Percentiles rank a stretch among this genome's conserved stretches.
Conservation (phyloP, 2,329 filamentous ascomycete genomes). For the Gyromitra esculenta region DNA sequence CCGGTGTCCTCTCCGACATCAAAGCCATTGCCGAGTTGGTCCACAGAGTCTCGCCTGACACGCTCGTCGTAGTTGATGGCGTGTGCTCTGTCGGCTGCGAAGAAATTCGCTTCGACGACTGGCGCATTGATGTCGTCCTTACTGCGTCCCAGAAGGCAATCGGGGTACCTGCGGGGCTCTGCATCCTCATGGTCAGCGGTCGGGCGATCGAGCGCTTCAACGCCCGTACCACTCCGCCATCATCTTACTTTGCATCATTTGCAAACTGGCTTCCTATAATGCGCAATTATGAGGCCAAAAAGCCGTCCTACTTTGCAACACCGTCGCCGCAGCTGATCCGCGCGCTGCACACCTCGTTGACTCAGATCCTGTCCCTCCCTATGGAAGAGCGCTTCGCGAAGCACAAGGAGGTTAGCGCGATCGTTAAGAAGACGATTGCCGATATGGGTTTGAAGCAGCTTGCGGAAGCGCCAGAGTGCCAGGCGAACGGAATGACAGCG, state of each 20-base stretch:
- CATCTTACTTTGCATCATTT: conserved; percentile 93
- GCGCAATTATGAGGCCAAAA: conserved; percentile 98
- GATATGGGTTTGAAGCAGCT: conserved; percentile 88
- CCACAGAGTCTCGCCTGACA: conserved; percentile 86
- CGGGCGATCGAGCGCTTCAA: conserved; percentile 84
- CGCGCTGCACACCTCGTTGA: conserved; percentile 88
- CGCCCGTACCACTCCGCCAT: conserved; percentile 79
- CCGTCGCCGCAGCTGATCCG: conserved; percentile 93
- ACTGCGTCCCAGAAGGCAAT: conserved; percentile 98
- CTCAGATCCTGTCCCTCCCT: conserved; percentile 82
- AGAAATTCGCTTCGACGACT: conserved; percentile 94
- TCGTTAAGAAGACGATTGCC: conserved; percentile 82
- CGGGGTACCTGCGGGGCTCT: conserved; percentile 90
- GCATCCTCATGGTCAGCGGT: conserved; percentile 92
- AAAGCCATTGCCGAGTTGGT: conserved; percentile 84
- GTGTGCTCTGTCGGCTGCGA: conserved; percentile 97
- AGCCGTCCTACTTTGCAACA: conserved; percentile 97
- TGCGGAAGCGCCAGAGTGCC: conserved; percentile 83
- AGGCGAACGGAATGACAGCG: conserved; percentile 97
- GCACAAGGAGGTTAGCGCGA: conserved; percentile 81
- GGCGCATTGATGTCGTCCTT: conserved; percentile 90
- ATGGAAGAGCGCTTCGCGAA: conserved; percentile 82
- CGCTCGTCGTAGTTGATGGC: conserved; percentile 89
- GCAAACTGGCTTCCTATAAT: conserved; percentile 99
- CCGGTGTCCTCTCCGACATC: conserved; percentile 91